Evolutionary conservation across 768 basidiomycete species (phyloP), one percentile per base, ranked within the genome.

Genomic region (Suillus placidus): DNA sequence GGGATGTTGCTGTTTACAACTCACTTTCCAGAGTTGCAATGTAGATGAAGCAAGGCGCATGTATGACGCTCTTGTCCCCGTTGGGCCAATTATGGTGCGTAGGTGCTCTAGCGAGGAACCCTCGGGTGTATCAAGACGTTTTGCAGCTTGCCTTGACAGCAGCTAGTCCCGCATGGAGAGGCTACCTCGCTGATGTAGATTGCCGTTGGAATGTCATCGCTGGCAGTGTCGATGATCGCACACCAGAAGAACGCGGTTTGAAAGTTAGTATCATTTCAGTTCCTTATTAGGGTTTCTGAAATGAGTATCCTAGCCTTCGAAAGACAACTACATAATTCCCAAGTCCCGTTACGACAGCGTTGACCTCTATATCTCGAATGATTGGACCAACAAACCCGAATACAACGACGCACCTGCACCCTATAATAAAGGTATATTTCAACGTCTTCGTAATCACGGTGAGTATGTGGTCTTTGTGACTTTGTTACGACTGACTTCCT

Each of bases 141-240:
- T 51, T 42, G 51, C 77, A 97, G 96, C 82, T 99, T 63, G 97
- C 97, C 4, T 79, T 99, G 73, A 94, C 93, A 1, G 97, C 96
- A 34, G 94, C 95, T 1, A 96, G 96, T 74, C 97, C 97, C 4
- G 84, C 94, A 16, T 99, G 94, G 88, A 85, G 97, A 67, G 97
- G 97, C 6, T 91, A 94, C 76, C 86, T 99, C 51, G 90, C 96
- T 47, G 96, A 99, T 75, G 96, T 99, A 6, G 97, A 99, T 80
- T 97, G 94, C 72, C 88, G 97, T 51, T 99, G 97, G 97, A 94
- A 98, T 72, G 97, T 99, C 12, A 97, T 99, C 68, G 92, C 97
- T 12, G 97, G 93, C n/a, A 94, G 94, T 71, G 97, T 99, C 0
- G 97, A 99, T 72, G 97, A 99, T 78, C 88, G 97, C 60, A 99